Evolutionary conservation across 1,139 yeast genomes (phyloP), one percentile per base, ranked within the genome.

Genomic region (Magnusiomyces suaveolens): DNA sequence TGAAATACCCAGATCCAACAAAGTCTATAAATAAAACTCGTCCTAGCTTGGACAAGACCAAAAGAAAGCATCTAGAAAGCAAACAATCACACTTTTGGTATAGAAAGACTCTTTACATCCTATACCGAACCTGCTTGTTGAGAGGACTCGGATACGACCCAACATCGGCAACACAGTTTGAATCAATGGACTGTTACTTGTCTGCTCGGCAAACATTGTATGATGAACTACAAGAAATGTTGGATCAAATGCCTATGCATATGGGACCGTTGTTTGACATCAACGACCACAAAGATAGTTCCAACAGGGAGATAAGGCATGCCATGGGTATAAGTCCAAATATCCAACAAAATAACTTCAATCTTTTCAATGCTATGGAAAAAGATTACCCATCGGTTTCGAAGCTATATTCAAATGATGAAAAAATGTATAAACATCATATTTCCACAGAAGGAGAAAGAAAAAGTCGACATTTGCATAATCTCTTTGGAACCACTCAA

Each of bases 201-300:
- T 3, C 4, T 14, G 44, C 46, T 12, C 12, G 24, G 3, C 53
- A 39, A 12, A n/a, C 16, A 3, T 25, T 51, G 10, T 8, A 39
- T 18, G 29, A 48, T 14, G 52, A 48, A 6, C 23, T 52, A 2
- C 26, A 38, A 4, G 41, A 48, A 24, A 18, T 52, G 24, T 24
- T 48, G 41, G 18, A 18, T 18, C 38, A 48, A 4, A 36, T 52
- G 6, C 54, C 52, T 12, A 12, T 43, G 3, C n/a, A 12, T 16
- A 52, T 52, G 54, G n/a, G 44, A 24, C 52, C 54, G 8, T 10
- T 48, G 33, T 43, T 33, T 36, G 54, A 52, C 1, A 12, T 52
- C 32, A 43, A 20, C 14, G n/a, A 8, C 12, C 25, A 29, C 32
- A 14, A 43, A 21, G 16, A 12, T 23, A 20, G 29, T 6, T 8